Conservation (phyloP, 768 basidiomycete genomes). For the Phlebiopsis flavidoalba region DNA sequence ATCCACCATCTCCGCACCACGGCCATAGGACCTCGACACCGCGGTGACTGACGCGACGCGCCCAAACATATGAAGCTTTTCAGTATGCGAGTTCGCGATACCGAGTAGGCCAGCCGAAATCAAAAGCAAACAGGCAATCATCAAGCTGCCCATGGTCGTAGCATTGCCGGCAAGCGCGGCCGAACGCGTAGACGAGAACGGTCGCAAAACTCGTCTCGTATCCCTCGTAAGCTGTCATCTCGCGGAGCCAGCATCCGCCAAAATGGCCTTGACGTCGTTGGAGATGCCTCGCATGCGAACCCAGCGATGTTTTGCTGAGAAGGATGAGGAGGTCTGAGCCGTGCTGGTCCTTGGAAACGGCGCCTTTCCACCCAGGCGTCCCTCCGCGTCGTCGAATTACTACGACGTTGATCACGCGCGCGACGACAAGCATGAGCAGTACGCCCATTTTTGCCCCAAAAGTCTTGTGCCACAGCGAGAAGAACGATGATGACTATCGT, state of each 20-base stretch:
- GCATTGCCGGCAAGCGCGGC: conserved; percentile 6
- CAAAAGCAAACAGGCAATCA: conserved; percentile 3
- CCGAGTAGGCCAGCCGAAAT: background rate
- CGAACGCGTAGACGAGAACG: conserved; percentile 5
- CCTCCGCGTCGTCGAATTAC: background rate
- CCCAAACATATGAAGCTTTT: background rate
- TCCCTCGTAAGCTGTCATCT: background rate
- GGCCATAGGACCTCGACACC: no score
- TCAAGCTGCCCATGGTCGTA: conserved; percentile 1
- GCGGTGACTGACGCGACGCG: background rate
- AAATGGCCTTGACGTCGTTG: conserved; percentile 8
- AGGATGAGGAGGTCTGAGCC: conserved; percentile 7
- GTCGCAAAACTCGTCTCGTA: background rate
- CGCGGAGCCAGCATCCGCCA: conserved; percentile 4
- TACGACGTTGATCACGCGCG: conserved; percentile 5
- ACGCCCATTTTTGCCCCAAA: conserved; percentile 7
- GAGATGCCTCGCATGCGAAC: conserved; percentile 7
- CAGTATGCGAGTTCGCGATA: background rate
- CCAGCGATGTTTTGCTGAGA: conserved; percentile 11
- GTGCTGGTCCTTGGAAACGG: no score
- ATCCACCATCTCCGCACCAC: no score
- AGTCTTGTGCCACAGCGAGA: conserved; percentile 2
- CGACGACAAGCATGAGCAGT: background rate
- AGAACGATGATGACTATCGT: background rate
- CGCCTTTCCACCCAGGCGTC: background rate